A percentile compares a stretch with the other conserved stretches of the same genome.
Evolutionary conservation across 495 filamentous ascomycete species (phyloP).

Genomic region (Hypoxylon rickii): DNA sequence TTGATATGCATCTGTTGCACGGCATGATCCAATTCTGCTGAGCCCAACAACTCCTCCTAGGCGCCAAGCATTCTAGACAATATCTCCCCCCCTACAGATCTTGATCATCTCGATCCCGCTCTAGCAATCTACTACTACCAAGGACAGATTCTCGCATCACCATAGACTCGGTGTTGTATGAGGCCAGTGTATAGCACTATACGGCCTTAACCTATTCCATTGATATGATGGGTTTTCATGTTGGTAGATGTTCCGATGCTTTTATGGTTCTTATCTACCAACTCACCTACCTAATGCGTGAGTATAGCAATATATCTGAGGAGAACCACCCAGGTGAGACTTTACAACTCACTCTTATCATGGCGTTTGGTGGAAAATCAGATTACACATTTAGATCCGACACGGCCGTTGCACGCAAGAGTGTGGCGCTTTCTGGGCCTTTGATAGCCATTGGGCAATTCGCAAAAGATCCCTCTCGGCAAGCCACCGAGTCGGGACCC

Average conservation of each 20-base stretch:
- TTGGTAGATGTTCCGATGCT: too few species aligned
- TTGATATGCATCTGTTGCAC: conserved; percentile 15
- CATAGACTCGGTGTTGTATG: too few species aligned
- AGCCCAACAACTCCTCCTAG: not conserved
- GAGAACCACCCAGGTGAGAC: too few species aligned
- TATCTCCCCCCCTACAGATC: conserved; percentile 2
- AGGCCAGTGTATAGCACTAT: too few species aligned
- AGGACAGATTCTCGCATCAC: not conserved
- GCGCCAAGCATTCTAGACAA: conserved; percentile 14
- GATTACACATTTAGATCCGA: not conserved
- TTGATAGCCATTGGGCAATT: conserved; percentile 7
- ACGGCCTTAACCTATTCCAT: too few species aligned
- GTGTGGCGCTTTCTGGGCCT: conserved; percentile 4
- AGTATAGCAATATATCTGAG: too few species aligned
- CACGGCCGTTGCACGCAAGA: conserved; percentile 3
- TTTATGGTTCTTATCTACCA: too few species aligned
- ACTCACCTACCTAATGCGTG: too few species aligned
- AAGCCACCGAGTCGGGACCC: conserved; percentile 14
- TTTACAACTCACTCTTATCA: too few species aligned
- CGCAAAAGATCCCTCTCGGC: conserved; percentile 11
- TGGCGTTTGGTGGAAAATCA: not conserved
- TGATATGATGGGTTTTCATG: too few species aligned
- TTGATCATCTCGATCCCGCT: not conserved
- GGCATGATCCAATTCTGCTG: conserved; percentile 8
- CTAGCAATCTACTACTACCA: not conserved